phyloP scores from a whole-genome alignment of 2,329 filamentous ascomycete genomes.

The Didymella lethalis region DNA sequence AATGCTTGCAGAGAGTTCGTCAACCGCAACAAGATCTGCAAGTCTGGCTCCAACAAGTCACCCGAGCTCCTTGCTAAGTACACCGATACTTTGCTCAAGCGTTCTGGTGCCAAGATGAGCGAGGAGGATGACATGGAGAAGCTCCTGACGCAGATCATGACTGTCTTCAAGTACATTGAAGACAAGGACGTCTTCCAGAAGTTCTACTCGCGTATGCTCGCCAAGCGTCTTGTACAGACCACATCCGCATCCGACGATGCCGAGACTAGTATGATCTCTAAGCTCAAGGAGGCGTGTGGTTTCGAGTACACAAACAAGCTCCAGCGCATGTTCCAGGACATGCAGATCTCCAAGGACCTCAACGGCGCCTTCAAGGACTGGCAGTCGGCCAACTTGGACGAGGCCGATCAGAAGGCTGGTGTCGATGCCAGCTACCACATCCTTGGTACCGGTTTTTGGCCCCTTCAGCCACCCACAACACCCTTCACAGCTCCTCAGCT shows the following conservation, averaged over 20 bases:
- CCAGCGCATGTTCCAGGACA: slow-evolving; percentile 99
- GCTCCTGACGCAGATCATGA: slow-evolving; percentile 93
- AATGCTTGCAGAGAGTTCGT: slow-evolving; percentile 98
- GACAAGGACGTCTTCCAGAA: slow-evolving; percentile 99
- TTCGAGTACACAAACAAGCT: slow-evolving; percentile 99
- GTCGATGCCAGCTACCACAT: slow-evolving; percentile 92
- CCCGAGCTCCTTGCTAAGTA: slow-evolving; percentile 96
- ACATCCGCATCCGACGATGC: slow-evolving; percentile 97
- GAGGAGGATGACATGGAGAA: slow-evolving; percentile 94
- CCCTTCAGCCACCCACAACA: slow-evolving; percentile 83
- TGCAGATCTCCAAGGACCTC: slow-evolving; percentile 97
- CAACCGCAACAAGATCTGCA: slow-evolving; percentile 96
- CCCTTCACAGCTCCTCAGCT: slow-evolving; percentile 87
- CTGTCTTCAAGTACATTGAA: slow-evolving; percentile 99
- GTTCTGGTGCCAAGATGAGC: slow-evolving; percentile 82
- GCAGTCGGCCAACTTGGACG: slow-evolving; percentile 71
- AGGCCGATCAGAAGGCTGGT: slow-evolving; percentile 70
- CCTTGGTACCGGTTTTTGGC: slow-evolving; percentile 97
- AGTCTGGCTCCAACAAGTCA: slow-evolving; percentile 89
- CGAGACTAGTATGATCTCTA: slow-evolving; percentile 99
- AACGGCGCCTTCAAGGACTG: slow-evolving; percentile 87
- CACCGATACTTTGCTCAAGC: slow-evolving; percentile 89
- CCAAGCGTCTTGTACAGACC: slow-evolving; percentile 91
- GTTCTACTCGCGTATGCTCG: slow-evolving; percentile 97
- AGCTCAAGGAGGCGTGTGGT: slow-evolving; percentile 96